Conservation (phyloP, 164 flowering plant genomes). For the Nymphaea colorata region DNA sequence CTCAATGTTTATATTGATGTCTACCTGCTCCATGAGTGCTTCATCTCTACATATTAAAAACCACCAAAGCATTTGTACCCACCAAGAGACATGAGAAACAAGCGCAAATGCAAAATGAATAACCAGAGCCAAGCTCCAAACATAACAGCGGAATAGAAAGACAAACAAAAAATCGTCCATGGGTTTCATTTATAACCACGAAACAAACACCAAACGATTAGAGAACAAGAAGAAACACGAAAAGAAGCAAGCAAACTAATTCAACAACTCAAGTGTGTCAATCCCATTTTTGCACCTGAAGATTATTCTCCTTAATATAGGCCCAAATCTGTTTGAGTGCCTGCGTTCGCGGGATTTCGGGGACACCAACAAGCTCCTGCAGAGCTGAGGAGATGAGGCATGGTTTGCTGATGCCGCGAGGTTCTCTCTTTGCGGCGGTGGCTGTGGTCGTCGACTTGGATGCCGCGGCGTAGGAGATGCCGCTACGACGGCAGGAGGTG, state of each 20-base stretch:
- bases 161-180: too few relatives aligned
- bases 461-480: conserved; percentile 26
- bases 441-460: conserved; percentile 12
- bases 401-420: conserved; percentile 76
- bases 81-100: too few relatives aligned
- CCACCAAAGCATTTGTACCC: too few relatives aligned
- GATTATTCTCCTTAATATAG: conserved; percentile 68
- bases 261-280: background rate
- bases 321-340: conserved; percentile 90
- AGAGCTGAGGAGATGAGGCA: conserved; percentile 59
- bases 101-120: too few relatives aligned
- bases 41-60: too few relatives aligned
- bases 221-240: background rate
- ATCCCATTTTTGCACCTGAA: conserved; percentile 41
- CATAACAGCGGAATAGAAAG: too few relatives aligned
- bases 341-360: conserved; percentile 83
- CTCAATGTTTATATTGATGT: too few relatives aligned
- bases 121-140: too few relatives aligned
- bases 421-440: conserved; percentile 30
- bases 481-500: background rate
- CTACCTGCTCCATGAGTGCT: too few relatives aligned
- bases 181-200: background rate
- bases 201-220: background rate
- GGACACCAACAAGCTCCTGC: conserved; percentile 58
- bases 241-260: background rate